Evolutionary conservation across 805 yeast genomes (phyloP).

Genomic region (Saccharomycopsis sp.): DNA sequence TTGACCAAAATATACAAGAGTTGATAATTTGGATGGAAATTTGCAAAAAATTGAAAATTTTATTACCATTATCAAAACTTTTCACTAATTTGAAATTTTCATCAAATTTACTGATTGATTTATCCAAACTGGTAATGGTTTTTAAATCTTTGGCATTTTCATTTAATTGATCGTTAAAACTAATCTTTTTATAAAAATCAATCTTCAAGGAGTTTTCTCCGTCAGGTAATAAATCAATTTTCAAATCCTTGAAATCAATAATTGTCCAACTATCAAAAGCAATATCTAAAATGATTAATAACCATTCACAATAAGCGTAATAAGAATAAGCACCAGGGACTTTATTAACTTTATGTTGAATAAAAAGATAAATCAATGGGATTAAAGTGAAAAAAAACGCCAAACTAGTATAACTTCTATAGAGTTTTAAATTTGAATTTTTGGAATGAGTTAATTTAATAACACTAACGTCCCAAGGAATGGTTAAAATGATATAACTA

Average conservation of each 20-base stretch:
- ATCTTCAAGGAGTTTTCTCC: conserved; percentile 17
- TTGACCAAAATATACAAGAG: conserved; percentile 78
- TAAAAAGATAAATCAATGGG: conserved; percentile 81
- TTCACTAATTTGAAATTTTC: conserved; percentile 12
- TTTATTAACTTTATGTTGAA: conserved; percentile 84
- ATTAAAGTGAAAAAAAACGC: conserved; percentile 63
- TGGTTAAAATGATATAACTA: conserved; percentile 71
- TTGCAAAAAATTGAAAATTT: conserved; percentile 25
- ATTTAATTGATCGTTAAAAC: conserved; percentile 20
- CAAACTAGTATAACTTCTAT: conserved; percentile 40
- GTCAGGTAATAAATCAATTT: conserved; percentile 27
- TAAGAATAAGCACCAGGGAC: conserved; percentile 91
- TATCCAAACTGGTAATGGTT: conserved; percentile 17
- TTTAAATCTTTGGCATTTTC: conserved; percentile 21
- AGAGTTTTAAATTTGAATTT: conserved; percentile 38
- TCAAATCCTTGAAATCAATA: conserved; percentile 56
- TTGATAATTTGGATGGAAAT: conserved; percentile 43
- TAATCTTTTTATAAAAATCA: conserved; percentile 14
- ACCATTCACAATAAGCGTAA: conserved; percentile 94
- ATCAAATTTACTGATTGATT: conserved; percentile 20
- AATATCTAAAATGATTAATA: conserved; percentile 71
- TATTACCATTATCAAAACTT: conserved; percentile 7
- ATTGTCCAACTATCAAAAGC: conserved; percentile 76
- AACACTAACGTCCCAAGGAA: conserved; percentile 79
- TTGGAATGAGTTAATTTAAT: conserved; percentile 35